Evolutionary conservation across 345 rosid genomes (phyloP).

Genomic region (Geranium brycei): DNA sequence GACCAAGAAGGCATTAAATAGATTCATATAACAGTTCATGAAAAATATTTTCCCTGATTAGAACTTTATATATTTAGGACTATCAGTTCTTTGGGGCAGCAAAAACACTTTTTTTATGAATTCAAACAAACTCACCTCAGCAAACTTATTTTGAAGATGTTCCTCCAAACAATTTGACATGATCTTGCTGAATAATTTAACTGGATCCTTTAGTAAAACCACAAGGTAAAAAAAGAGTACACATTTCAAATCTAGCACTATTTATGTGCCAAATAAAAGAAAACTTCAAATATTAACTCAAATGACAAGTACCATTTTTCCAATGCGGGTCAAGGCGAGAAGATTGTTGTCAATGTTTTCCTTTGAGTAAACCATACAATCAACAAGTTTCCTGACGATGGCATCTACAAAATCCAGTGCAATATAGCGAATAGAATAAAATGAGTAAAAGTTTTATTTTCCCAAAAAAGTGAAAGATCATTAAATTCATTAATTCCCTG

Average conservation of each 20-base stretch:
- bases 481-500: no score
- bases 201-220: conserved; percentile 30
- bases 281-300: neutral
- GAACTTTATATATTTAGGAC: no score
- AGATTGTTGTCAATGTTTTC: conserved; percentile 53
- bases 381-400: conserved; percentile 38
- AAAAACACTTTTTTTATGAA: neutral
- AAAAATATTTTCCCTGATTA: no score
- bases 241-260: neutral
- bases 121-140: conserved; percentile 35
- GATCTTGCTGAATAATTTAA: conserved; percentile 30
- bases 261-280: neutral
- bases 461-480: neutral
- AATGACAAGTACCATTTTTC: conserved; percentile 27
- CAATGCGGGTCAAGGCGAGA: conserved; percentile 22
- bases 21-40: neutral
- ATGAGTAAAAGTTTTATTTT: no score
- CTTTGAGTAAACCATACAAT: conserved; percentile 43
- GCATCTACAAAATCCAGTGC: conserved; percentile 25
- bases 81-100: no score
- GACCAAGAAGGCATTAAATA: neutral
- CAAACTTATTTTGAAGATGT: conserved; percentile 17
- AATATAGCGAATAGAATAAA: neutral
- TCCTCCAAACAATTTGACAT: conserved; percentile 35
- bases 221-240: neutral